Base-by-base conservation (phyloP, 495 filamentous ascomycete species). In the Penicillium bialowiezense region DNA sequence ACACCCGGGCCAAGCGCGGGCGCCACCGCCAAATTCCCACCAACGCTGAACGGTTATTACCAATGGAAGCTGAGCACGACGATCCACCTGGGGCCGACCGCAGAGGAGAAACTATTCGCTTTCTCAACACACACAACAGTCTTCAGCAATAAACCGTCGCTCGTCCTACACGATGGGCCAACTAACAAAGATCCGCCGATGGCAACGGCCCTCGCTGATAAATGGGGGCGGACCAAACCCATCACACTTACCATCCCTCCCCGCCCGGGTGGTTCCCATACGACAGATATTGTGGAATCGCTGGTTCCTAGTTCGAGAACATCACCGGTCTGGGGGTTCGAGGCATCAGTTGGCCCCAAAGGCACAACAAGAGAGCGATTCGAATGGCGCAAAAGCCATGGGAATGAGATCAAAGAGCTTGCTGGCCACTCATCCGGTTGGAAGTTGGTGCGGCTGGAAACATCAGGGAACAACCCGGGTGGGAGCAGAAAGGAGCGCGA, bases 391-490 rank as follows among this genome's bases (percentile, higher is more conserved):
- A 31, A 37, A 4, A 55, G 51, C 20, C 48, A 45, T 20, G 54
- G 58, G 1, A 52, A 47, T 20, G 55, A 61, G 28, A 44, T 52
- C 41, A 51, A 47, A 17, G 39, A 61, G 4, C 48, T 58, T n/a
- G 41, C 44, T 3, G 48, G 45, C 10, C 44, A 41, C 24, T 47
- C 48, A 9, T 47, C 15, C 18, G 55, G 48, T 2, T 61, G 44
- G 41, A 52, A 55, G 18, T 24, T 58, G 37, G 55, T 52, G 31
- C 41, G 51, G 13, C 37, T 58, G 21, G 36, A 51, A 1, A 41
- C 26, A 17, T 41, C 48, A 3, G 33, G 36, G 24, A 24, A 20
- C 9, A 21, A 18, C 5, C 35, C 10, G 15, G 44, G 51, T 2
- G 54, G 44, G 10, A 52, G 40, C 13, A 52, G 56, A 36, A 52